Evolutionary conservation across 495 filamentous ascomycete genomes (phyloP).

Genomic region (Podospora fimiseda): DNA sequence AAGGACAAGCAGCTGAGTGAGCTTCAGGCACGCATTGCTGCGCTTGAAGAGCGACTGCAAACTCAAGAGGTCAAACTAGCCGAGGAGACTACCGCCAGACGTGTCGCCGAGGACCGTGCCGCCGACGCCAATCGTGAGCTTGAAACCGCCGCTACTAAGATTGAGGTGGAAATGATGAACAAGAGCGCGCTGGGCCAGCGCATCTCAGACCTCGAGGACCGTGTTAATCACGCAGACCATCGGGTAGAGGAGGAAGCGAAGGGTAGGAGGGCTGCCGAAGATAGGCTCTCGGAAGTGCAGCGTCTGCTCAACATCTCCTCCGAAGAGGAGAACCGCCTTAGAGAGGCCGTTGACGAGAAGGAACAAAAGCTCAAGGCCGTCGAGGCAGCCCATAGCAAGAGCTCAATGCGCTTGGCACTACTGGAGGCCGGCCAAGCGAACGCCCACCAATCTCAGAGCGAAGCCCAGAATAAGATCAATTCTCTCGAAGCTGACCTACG

Average conservation of each 20-base stretch:
- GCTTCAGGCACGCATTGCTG: conserved; percentile 34
- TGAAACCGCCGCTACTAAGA: conserved; percentile 42
- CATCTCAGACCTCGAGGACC: conserved; percentile 41
- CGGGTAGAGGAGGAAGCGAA: conserved; percentile 54
- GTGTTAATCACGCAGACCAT: conserved; percentile 34
- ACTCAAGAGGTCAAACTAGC: conserved; percentile 37
- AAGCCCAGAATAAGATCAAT: conserved; percentile 49
- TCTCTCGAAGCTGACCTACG: conserved; percentile 43
- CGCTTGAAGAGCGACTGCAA: conserved; percentile 43
- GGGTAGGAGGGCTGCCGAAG: conserved; percentile 60
- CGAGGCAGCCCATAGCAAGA: conserved; percentile 45
- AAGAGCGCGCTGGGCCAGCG: conserved; percentile 42
- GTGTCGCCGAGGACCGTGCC: conserved; percentile 37
- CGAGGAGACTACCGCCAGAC: conserved; percentile 32
- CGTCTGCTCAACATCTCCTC: conserved; percentile 58
- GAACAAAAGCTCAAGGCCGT: conserved; percentile 40
- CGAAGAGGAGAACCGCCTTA: conserved; percentile 67
- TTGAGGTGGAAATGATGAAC: conserved; percentile 49
- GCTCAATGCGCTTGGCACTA: conserved; percentile 51
- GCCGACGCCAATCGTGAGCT: conserved; percentile 40
- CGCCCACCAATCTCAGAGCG: conserved; percentile 57
- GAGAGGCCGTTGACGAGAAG: conserved; percentile 62
- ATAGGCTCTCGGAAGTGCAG: conserved; percentile 64
- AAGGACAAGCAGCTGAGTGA: conserved; percentile 31
- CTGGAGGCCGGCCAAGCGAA: conserved; percentile 60